A percentile compares a stretch with the other conserved stretches of the same genome.
Conservation (phyloP, 176 grass and related monocot species). For the Rhynchospora pubera region DNA sequence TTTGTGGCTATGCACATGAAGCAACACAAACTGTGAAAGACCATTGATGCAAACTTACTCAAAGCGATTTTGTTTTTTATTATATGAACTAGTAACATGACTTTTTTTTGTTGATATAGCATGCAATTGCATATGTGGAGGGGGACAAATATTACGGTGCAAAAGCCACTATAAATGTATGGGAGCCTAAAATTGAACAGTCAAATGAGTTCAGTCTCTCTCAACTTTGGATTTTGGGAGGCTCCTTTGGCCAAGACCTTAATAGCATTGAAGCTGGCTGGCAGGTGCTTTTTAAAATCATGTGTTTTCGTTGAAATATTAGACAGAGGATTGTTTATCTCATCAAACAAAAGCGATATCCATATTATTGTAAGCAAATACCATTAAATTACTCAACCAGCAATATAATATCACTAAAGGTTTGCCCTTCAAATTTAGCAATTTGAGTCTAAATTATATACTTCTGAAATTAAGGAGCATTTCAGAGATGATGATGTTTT, state of each 20-base stretch:
- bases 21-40: not conserved
- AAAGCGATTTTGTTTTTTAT: not conserved
- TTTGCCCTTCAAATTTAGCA: not conserved
- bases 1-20: not conserved
- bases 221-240: slow-evolving; percentile 86
- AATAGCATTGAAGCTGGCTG: slow-evolving; percentile 96
- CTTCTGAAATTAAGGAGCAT: not conserved
- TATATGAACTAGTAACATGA: slow-evolving; percentile 3
- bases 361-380: slow-evolving; percentile 28
- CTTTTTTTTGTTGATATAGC: slow-evolving; percentile 37
- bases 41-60: not conserved
- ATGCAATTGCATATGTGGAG: slow-evolving; percentile 67
- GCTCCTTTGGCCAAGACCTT: slow-evolving; percentile 68
- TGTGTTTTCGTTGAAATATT: not conserved
- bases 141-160: slow-evolving; percentile 88
- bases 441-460: slow-evolving; percentile 3
- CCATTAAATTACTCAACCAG: not conserved
- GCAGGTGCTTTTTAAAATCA: slow-evolving; percentile 46
- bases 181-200: slow-evolving; percentile 79
- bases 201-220: slow-evolving; percentile 80
- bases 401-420: slow-evolving; percentile 13
- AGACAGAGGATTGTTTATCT: not conserved
- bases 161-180: slow-evolving; percentile 92
- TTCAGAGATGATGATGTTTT: not conserved
- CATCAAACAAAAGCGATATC: slow-evolving; percentile 16